Base-by-base conservation (phyloP, 306 rosid genomes). In the Pyrus betulifolia region DNA sequence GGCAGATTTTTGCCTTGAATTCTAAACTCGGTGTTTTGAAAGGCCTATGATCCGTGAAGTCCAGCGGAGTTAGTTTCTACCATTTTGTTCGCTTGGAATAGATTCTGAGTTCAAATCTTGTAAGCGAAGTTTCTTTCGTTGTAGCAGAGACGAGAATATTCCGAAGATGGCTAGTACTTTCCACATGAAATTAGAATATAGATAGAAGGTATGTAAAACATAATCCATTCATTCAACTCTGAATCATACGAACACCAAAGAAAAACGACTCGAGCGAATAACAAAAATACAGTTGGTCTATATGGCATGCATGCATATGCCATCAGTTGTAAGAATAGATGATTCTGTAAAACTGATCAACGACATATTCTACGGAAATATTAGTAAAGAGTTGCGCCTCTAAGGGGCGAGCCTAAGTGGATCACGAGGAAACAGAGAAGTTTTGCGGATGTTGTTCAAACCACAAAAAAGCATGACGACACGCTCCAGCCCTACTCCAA, bases 391-490 rank as follows among this genome's bases (percentile, higher is more conserved):
- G 55, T 49, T 17, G 55, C 8, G 21, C 8, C 67, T 11, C 69
- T 81, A 87, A 1, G 91, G 91, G 30, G 89, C 85, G 27, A 93
- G 45, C 77, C 98, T 82, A 8, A 76, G 91, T 0, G 98, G 98
- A 70, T 93, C 98, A n/a, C 98, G 98, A 0, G 98, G 98, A 78
- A 78, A 93, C 28, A 93, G 78, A 0, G 98, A 93, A 22, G 98
- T 86, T 55, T 91, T 93, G 45, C 98, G 90, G 70, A 93, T 91
- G 86, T 93, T 93, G 23, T 89, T 89, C 82, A 93, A 71, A 25
- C 98, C 98, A 13, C 92, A 91, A 75, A 88, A 93, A 30, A 93
- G 98, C 98, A 93, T 93, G 62, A 91, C 97, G 1, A 92, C 99
- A 1, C 99, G 96, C 84, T 96, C 99, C 85, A 92, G 83, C 33